phyloP scores from a whole-genome alignment of 345 rosid species.

The Psidium friedrichsthalianum region DNA sequence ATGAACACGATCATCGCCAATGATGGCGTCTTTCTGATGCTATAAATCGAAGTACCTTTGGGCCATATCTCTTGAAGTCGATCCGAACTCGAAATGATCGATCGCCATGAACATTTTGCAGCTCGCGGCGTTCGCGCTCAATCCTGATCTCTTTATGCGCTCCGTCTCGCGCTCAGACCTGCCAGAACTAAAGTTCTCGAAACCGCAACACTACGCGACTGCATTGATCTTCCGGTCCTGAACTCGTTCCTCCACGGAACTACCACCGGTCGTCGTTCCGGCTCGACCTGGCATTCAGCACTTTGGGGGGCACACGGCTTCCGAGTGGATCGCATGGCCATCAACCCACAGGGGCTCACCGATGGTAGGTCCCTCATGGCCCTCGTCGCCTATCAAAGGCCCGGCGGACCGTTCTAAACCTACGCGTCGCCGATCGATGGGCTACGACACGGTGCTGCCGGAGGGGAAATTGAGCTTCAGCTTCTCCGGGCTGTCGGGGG shows the following conservation, averaged over 20 bases:
- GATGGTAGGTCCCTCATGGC: slow-evolving; percentile 51
- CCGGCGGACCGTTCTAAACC: slow-evolving; percentile 6
- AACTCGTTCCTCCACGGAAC: slow-evolving; percentile 17
- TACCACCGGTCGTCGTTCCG: background rate
- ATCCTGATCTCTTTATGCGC: background rate
- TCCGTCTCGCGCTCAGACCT: slow-evolving; percentile 4
- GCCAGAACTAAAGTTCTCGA: slow-evolving; percentile 7
- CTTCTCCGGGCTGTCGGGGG: slow-evolving; percentile 15
- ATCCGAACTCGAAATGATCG: background rate
- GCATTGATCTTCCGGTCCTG: slow-evolving; percentile 9
- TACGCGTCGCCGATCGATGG: slow-evolving; percentile 12
- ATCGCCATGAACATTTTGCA: background rate
- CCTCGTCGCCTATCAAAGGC: slow-evolving; percentile 29
- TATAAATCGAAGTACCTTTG: background rate
- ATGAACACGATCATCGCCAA: background rate
- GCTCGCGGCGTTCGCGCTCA: background rate
- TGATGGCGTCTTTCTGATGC: background rate
- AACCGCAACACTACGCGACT: background rate
- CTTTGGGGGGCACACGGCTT: background rate
- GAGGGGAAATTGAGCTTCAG: slow-evolving; percentile 16
- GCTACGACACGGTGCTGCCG: slow-evolving; percentile 12
- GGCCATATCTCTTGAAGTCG: background rate
- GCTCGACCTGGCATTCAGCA: slow-evolving; percentile 7
- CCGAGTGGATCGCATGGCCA: slow-evolving; percentile 51
- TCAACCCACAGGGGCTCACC: slow-evolving; percentile 17